Evolutionary conservation across 768 basidiomycete genomes (phyloP).

Genomic region (Lentinula sp.): DNA sequence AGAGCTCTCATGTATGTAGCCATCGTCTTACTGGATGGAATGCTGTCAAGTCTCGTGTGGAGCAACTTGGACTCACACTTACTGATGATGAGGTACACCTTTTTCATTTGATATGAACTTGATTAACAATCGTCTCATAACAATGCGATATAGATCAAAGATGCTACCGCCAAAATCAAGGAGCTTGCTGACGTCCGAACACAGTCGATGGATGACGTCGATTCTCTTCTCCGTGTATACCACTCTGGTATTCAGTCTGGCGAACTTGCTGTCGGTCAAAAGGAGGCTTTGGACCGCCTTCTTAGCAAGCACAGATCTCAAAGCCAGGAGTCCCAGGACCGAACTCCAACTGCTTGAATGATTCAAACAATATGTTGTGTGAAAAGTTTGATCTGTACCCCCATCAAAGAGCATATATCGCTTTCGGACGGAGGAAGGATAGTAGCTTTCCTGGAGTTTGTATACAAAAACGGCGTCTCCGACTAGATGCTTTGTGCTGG

Average conservation of each 20-base stretch:
- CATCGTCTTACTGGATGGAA: constrained; percentile 99
- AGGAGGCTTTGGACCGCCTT: constrained; percentile 82
- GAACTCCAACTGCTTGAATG: not conserved
- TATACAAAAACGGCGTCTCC: not conserved
- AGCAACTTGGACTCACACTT: constrained; percentile 87
- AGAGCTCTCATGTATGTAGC: constrained; percentile 26
- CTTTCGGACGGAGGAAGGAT: not conserved
- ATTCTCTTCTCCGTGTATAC: constrained; percentile 92
- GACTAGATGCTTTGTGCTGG: not conserved
- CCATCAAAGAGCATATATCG: not conserved
- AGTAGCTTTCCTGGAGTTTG: not conserved
- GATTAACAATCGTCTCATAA: not conserved
- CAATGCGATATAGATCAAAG: constrained; percentile 67
- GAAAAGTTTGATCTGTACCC: not conserved
- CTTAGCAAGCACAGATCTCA: constrained; percentile 64
- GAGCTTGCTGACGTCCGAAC: constrained; percentile 97
- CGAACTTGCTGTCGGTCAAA: constrained; percentile 90
- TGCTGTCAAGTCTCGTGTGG: constrained; percentile 98
- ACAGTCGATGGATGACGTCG: constrained; percentile 99
- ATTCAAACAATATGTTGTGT: not conserved
- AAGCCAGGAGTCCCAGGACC: constrained; percentile 8
- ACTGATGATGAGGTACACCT: constrained; percentile 77
- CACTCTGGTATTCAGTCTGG: constrained; percentile 92
- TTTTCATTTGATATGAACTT: not conserved
- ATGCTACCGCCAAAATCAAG: constrained; percentile 98